Evolutionary conservation across 139 green algal species (phyloP), one percentile per base, ranked within the genome.

Genomic region (Chlamydomonas schloesseri): DNA sequence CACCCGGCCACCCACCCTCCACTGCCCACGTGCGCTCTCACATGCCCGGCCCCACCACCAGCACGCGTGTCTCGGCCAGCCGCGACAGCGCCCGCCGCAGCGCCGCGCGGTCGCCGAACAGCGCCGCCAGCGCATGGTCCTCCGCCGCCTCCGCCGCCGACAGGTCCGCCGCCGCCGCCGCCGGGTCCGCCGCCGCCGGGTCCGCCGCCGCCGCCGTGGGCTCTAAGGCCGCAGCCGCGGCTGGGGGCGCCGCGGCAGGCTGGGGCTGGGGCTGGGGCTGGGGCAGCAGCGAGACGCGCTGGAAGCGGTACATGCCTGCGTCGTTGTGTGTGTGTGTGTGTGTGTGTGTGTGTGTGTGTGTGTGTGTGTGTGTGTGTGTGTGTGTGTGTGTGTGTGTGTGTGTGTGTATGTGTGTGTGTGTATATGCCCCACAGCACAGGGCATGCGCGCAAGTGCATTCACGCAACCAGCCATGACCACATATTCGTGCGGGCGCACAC

Each of bases 291-390:
- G 62, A 84, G 0, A 84, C 46, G 15, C 36, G 77, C 28, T 64
- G 68, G 64, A 76, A 85, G 31, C 68, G 67, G 79, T 77, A 85
- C 46, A 76, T 69, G 50, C 79, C 79, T 85, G 67, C 42, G 42
- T n/a, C n/a, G 42, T 50, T 50, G 42, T 50, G 42, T 13, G 15
- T n/a, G n/a, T n/a, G n/a, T n/a, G n/a, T n/a, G n/a, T n/a, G n/a
- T n/a, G n/a, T n/a, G n/a, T n/a, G n/a, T n/a, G n/a, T n/a, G n/a
- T n/a, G n/a, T n/a, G n/a, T n/a, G n/a, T n/a, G n/a, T n/a, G n/a
- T n/a, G n/a, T n/a, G n/a, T n/a, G n/a, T n/a, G n/a, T n/a, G n/a
- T n/a, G n/a, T n/a, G n/a, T n/a, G n/a, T n/a, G n/a, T n/a, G n/a
- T n/a, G n/a, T n/a, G n/a, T n/a, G n/a, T n/a, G n/a, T n/a, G n/a